Base-by-base conservation (phyloP, 805 yeast genomes). In the Saccharomycopsis synnaedendra region DNA sequence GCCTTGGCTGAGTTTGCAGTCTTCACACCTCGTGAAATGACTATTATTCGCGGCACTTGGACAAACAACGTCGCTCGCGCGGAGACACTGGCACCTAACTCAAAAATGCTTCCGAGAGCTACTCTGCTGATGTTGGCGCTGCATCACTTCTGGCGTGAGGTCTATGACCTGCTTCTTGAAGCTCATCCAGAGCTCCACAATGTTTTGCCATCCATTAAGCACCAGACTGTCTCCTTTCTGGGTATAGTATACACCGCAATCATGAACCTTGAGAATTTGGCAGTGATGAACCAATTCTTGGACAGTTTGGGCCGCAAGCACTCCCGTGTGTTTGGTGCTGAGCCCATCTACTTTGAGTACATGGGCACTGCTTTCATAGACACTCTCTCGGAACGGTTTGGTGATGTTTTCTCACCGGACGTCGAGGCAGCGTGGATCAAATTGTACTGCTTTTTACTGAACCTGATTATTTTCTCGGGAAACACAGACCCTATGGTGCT, bases 301-400 rank as follows among this genome's bases (percentile, higher is more conserved):
- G 64, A 66, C 36, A 71, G 68, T 43, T 63, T 77, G 52, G 82
- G 80, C 8, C 74, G 76, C 55, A 59, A 75, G 41, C 82, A 77
- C 56, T 59, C 75, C 5, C 57, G 83, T 44, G 74, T 77, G 33
- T 62, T 77, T 55, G 76, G 76, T 33, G 75, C 76, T 39, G 79
- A 75, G 50, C 67, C 78, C 0, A 61, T 66, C 2, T 73, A 71
- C 57, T 77, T 75, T 53, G 73, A 75, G 56, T 60, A 72, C 37
- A 75, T 77, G 81, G 83, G 82, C 4, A 76, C 72, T 52, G 80
- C 80, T 0, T 63, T 77, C 44, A 71, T 77, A 45, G 70, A 68
- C 53, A 75, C 82, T 3, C 73, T 76, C 51, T 70, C 70, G 56
- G 77, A 74, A 56, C 59, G 80, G 53, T 76, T 74, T 41, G 55